Base-by-base conservation (phyloP, 176 grass and related monocot species). In the Cenchrus purpureus region DNA sequence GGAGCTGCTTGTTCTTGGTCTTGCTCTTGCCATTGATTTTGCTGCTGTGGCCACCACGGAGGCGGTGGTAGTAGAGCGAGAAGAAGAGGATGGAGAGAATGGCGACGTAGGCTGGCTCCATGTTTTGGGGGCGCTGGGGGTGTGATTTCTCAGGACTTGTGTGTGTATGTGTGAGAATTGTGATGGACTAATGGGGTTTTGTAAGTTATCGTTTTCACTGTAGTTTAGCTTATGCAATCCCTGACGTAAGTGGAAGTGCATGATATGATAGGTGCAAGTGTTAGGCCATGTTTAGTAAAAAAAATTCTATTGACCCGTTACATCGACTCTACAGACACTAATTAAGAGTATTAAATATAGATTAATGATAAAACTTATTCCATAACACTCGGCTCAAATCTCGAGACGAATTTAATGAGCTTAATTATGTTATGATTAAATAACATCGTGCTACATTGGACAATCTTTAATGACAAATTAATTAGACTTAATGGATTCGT, bases 211-310 rank as follows among this genome's bases (percentile, higher is more conserved):
- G 13, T 54, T 54, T 54, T 25, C 25, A 12, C 52, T 15, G 52
- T 54, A 16, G 13, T 16, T 54, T 72, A 12, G 69, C 69, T 28
- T 51, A 73, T 25, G 70, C 46, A 51, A 49, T 14, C 70, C 12
- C 46, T 51, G 70, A 73, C 46, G 70, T 72, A 72, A 72, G 69
- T 6, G 20, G 25, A 73, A 28, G 44, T 51, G 70, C 70, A 29
- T 13, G 70, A 49, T 71, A 25, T 25, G 25, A 25, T 25, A 25
- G 25, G 25, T 25, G 25, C 25, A 25, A 25, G 25, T 25, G 25
- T 25, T 25, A 12, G 11, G 10, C 12, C 50, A 52, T 52, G 50
- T 25, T 25, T 25, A 25, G 25, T 25, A 25, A 25, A 25, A 25
- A 25, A 25, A 25, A 25, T 25, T 25, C 25, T 25, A 25, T 25